A percentile compares a stretch with the other conserved stretches of the same genome.
Conservation (phyloP, 179 eudicot species). For the Nepenthes alata region DNA sequence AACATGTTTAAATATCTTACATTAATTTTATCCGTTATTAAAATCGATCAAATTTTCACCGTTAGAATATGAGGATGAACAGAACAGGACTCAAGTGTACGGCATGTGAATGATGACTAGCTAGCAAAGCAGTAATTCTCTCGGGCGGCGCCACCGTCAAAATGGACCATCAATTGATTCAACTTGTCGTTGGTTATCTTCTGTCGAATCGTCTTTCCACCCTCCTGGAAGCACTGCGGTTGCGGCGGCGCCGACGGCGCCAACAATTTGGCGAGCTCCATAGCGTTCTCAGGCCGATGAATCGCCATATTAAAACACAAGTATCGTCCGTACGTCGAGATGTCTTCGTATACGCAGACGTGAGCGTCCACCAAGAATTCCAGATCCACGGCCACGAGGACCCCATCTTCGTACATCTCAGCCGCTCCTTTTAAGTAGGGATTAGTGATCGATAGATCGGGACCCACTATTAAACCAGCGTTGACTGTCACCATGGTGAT, state of each 20-base stretch:
- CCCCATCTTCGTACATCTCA: slow-evolving; percentile 64
- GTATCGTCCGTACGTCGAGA: slow-evolving; percentile 49
- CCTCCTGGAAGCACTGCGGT: slow-evolving; percentile 9
- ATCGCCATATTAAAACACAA: slow-evolving; percentile 48
- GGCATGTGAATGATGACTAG: too few species aligned
- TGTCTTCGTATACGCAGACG: slow-evolving; percentile 36
- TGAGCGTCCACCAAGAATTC: slow-evolving; percentile 38
- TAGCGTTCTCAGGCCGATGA: slow-evolving; percentile 27
- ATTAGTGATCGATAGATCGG: slow-evolving; percentile 24
- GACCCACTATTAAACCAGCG: slow-evolving; percentile 29
- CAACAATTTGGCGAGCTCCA: slow-evolving; percentile 31
- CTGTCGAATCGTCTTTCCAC: too few species aligned
- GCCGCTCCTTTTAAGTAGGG: slow-evolving; percentile 69
- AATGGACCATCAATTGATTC: too few species aligned
- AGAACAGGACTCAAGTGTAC: too few species aligned
- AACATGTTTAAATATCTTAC: too few species aligned
- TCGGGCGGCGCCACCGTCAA: too few species aligned
- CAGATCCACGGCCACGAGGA: slow-evolving; percentile 40
- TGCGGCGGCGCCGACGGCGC: slow-evolving; percentile 24
- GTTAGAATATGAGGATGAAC: too few species aligned
- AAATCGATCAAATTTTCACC: too few species aligned
- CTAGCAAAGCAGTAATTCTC: too few species aligned
- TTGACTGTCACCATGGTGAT: slow-evolving; percentile 46
- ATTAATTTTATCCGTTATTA: too few species aligned
- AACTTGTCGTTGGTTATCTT: too few species aligned